Evolutionary conservation across 768 basidiomycete species (phyloP).

Genomic region (Panus rudis): DNA sequence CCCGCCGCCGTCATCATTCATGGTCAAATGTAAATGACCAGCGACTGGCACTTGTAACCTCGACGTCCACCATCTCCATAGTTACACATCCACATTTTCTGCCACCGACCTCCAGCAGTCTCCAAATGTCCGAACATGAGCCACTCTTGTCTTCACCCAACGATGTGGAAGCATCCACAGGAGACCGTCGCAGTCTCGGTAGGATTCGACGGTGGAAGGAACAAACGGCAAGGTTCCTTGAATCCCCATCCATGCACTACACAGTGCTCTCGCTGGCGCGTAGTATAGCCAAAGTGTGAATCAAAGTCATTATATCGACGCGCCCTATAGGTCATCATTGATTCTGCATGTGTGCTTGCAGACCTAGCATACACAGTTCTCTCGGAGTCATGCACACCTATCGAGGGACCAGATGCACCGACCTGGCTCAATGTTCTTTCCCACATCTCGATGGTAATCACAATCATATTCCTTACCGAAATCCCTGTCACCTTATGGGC

Average conservation of each 20-base stretch:
- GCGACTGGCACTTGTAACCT: no score
- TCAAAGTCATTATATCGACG: not conserved
- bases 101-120: no score
- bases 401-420: slow-evolving; percentile 37
- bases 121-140: slow-evolving; percentile 41
- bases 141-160: slow-evolving; percentile 34
- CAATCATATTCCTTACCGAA: slow-evolving; percentile 69
- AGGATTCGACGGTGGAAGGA: slow-evolving; percentile 13
- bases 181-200: not conserved
- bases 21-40: no score
- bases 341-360: slow-evolving; percentile 62
- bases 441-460: slow-evolving; percentile 59
- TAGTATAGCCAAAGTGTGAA: slow-evolving; percentile 6
- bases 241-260: slow-evolving; percentile 47
- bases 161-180: slow-evolving; percentile 8
- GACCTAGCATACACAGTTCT: slow-evolving; percentile 69
- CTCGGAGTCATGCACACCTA: slow-evolving; percentile 39
- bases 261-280: slow-evolving; percentile 52
- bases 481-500: slow-evolving; percentile 66
- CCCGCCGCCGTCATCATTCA: no score
- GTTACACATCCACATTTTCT: no score
- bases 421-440: slow-evolving; percentile 58
- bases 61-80: no score
- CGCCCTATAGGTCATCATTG: slow-evolving; percentile 44
- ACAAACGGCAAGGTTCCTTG: slow-evolving; percentile 40